Conservation (phyloP, 345 rosid species). For the Arabis alpina region DNA sequence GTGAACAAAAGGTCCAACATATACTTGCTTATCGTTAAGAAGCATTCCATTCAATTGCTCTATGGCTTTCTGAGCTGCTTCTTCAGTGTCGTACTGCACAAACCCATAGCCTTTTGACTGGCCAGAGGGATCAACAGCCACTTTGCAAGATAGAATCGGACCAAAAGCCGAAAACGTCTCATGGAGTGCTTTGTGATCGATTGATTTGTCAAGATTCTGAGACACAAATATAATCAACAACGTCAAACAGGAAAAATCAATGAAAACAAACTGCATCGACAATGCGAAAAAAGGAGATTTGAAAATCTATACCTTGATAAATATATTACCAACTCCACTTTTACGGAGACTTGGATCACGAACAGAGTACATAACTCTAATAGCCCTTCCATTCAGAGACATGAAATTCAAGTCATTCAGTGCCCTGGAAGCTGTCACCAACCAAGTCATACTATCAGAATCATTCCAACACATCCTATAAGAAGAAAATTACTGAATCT, state of each 20-base stretch:
- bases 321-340: slow-evolving; percentile 92
- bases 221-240: not conserved
- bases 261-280: not conserved
- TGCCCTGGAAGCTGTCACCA: slow-evolving; percentile 79
- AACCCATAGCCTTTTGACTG: slow-evolving; percentile 97
- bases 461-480: not conserved
- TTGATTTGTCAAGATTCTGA: slow-evolving; percentile 85
- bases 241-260: slow-evolving; percentile 7
- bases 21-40: slow-evolving; percentile 90
- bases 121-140: slow-evolving; percentile 73
- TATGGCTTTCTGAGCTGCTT: slow-evolving; percentile 79
- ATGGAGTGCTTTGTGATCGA: slow-evolving; percentile 90
- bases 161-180: slow-evolving; percentile 93
- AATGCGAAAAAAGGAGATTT: not conserved
- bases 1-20: slow-evolving; percentile 88
- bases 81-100: slow-evolving; percentile 82
- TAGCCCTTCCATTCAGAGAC: slow-evolving; percentile 66
- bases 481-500: not conserved
- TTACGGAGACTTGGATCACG: slow-evolving; percentile 89
- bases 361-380: slow-evolving; percentile 89
- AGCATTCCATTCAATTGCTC: slow-evolving; percentile 92
- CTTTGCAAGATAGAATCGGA: slow-evolving; percentile 84
- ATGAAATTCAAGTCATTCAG: slow-evolving; percentile 78
- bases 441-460: not conserved
- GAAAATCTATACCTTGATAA: slow-evolving; percentile 63